Base-by-base conservation (phyloP, 192 early-diverging fungal species). In the Cladochytrium replicatum region DNA sequence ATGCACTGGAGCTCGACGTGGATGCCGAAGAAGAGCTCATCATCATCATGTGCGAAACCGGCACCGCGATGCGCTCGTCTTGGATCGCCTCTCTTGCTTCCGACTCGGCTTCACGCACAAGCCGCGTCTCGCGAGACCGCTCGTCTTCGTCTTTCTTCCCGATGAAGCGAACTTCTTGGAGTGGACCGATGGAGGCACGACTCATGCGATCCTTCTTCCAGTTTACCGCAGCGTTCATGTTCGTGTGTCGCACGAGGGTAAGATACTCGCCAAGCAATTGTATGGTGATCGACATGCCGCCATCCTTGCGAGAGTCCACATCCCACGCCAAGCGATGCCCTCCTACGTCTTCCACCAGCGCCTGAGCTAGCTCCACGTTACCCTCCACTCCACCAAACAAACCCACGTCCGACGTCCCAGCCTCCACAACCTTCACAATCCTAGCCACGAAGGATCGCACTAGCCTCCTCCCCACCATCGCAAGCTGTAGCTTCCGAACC, bases 401-500 rank as follows among this genome's bases (percentile, higher is more conserved):
- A 17, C 17, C 13, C 34, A 37, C 13, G 17, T 17, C 17, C 17
- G 13, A 13, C 34, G 34, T 37, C 17, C 13, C 13, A 37, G 17
- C 34, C 34, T 37, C 34, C 2, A 72, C 61, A 49, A 17, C 49
- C 32, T 68, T 67, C 37, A 68, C 19, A 3, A 72, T 61, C 34
- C 51, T 27, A 13, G 34, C 34, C 13, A 37, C 34, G 17, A 37
- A 37, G 13, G 13, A 13, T 37, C 34, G 34, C 13, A 37, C 34
- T 13, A 37, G 17, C 17, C 17, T 37, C 13, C 34, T 13, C 13
- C 34, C 34, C 34, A 13, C 34, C 34, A 17, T 13, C 13, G 17
- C 34, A 37, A 37, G 13, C 17, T 17, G 13, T 37, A 37, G 17
- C 17, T 37, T 37, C 17, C 17, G 13, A 13, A 37, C 34, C 17